A percentile compares a stretch with the other conserved stretches of the same genome.
Evolutionary conservation across 2,329 filamentous ascomycete species (phyloP).

Genomic region (Botryotinia globosa): DNA sequence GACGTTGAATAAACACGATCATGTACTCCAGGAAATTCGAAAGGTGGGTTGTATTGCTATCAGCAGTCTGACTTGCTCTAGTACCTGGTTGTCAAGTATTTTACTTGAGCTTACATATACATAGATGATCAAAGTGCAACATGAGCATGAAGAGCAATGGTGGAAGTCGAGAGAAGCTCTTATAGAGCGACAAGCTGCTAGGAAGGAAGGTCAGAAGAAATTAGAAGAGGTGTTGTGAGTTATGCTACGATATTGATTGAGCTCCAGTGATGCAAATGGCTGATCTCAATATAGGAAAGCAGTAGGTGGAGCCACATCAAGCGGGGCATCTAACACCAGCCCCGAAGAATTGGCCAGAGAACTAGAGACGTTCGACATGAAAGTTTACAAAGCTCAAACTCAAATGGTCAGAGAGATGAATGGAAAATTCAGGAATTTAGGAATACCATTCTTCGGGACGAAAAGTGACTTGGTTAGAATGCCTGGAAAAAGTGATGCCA

Average conservation of each 20-base stretch:
- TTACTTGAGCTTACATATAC: slow-evolving; percentile 15
- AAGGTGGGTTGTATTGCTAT: slow-evolving; percentile 26
- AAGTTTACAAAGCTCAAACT: slow-evolving; percentile 58
- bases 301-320: slow-evolving; percentile 43
- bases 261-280: neutral
- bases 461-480: slow-evolving; percentile 44
- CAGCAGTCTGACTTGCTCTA: neutral
- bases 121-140: slow-evolving; percentile 61
- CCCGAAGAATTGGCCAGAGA: slow-evolving; percentile 51
- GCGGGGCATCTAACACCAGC: slow-evolving; percentile 31
- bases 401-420: slow-evolving; percentile 59
- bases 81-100: neutral
- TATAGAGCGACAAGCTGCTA: slow-evolving; percentile 49
- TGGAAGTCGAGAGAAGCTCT: slow-evolving; percentile 52
- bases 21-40: slow-evolving; percentile 45
- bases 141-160: slow-evolving; percentile 61
- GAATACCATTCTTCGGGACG: slow-evolving; percentile 60
- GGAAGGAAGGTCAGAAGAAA: slow-evolving; percentile 52
- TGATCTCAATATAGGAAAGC: slow-evolving; percentile 40
- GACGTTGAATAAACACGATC: slow-evolving; percentile 46
- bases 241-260: neutral
- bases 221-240: slow-evolving; percentile 54
- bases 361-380: slow-evolving; percentile 56
- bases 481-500: slow-evolving; percentile 29
- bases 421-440: slow-evolving; percentile 53